A percentile compares a stretch with the other conserved stretches of the same genome.
These are phyloP conservation scores for Aspergillus pseudoviridinutans DNA, from an alignment of 2,329 filamentous ascomycete genomes.

Conservation along the genomic window DNA sequence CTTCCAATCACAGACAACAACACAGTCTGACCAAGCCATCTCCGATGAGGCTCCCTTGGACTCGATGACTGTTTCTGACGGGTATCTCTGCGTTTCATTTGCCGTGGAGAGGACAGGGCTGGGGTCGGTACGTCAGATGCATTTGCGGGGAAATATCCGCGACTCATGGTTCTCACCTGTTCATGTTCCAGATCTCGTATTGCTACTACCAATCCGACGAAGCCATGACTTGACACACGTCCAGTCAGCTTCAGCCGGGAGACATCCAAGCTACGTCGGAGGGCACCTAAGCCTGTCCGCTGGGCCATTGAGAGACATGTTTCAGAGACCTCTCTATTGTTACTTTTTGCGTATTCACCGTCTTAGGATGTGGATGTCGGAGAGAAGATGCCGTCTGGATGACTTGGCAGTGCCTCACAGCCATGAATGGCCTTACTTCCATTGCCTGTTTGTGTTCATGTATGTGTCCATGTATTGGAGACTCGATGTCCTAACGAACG, in stretches of 20 bases:
- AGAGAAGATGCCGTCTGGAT: not conserved
- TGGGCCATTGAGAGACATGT: not conserved
- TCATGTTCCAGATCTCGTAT: constrained; percentile 26
- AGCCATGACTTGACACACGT: not conserved
- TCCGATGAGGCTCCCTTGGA: not conserved
- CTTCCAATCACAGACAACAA: not conserved
- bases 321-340: not conserved
- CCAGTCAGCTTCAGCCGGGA: not conserved
- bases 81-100: not conserved
- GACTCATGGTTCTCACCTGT: not conserved
- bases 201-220: constrained; percentile 9
- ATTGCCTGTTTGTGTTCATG: not conserved
- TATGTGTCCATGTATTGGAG: not conserved
- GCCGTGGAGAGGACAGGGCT: not conserved
- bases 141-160: constrained; percentile 5
- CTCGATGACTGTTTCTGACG: not conserved
- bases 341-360: not conserved
- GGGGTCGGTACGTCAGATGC: not conserved
- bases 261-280: not conserved
- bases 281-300: not conserved
- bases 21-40: not conserved
- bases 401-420: not conserved
- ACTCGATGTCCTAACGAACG: not conserved
- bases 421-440: not conserved
- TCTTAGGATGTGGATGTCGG: not conserved